Evolutionary conservation across 495 filamentous ascomycete genomes (phyloP).

Genomic region (Penicillium flavigenum): DNA sequence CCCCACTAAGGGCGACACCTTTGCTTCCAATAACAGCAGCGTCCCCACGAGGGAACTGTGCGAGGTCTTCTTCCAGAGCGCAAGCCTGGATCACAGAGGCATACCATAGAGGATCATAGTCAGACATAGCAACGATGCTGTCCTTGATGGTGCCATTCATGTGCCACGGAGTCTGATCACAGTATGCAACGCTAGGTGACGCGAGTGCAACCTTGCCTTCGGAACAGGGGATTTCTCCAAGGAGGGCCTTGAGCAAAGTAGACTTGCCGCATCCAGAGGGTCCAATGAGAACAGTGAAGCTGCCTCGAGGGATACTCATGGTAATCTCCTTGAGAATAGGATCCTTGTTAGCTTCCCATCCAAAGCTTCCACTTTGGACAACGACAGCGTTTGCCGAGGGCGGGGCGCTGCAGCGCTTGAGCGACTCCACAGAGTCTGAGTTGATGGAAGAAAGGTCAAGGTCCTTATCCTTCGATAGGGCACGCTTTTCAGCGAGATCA

Average conservation of each 20-base stretch:
- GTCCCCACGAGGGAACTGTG: slow-evolving; percentile 55
- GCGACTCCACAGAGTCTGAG: slow-evolving; percentile 29
- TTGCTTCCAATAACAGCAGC: slow-evolving; percentile 62
- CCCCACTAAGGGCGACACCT: slow-evolving; percentile 63
- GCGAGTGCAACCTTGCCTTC: slow-evolving; percentile 44
- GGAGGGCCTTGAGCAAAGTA: slow-evolving; percentile 55
- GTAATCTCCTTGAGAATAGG: slow-evolving; percentile 44
- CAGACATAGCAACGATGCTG: slow-evolving; percentile 55
- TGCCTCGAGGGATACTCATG: slow-evolving; percentile 39
- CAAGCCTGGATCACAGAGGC: slow-evolving; percentile 63
- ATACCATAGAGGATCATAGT: slow-evolving; percentile 60
- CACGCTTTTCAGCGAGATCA: slow-evolving; percentile 26
- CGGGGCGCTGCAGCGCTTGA: slow-evolving; percentile 23
- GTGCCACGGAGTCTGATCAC: slow-evolving; percentile 54
- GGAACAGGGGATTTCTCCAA: slow-evolving; percentile 52
- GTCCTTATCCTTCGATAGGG: slow-evolving; percentile 22
- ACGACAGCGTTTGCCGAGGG: slow-evolving; percentile 30
- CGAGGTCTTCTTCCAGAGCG: slow-evolving; percentile 56
- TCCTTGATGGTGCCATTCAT: slow-evolving; percentile 59
- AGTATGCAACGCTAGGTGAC: slow-evolving; percentile 48
- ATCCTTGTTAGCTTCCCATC: slow-evolving; percentile 49
- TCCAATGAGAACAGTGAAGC: slow-evolving; percentile 55
- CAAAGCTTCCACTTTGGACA: slow-evolving; percentile 50
- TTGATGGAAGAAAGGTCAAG: slow-evolving; percentile 23
- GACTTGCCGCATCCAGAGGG: slow-evolving; percentile 63